A percentile compares a stretch with the other conserved stretches of the same genome.
phyloP scores from a whole-genome alignment of 2,329 filamentous ascomycete species.

The Pyrenophora tritici-repentis region DNA sequence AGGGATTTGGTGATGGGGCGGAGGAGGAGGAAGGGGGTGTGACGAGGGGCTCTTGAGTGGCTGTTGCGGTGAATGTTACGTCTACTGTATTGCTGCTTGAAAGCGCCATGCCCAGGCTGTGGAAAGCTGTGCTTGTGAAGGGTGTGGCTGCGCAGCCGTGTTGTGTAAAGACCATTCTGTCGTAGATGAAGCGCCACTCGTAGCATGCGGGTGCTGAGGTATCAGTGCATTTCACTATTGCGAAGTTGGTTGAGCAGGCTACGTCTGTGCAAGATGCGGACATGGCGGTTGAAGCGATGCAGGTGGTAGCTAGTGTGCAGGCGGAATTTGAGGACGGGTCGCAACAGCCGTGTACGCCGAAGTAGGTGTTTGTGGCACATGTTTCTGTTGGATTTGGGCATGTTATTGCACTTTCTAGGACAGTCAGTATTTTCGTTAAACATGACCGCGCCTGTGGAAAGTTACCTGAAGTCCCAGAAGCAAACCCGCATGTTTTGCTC shows the following conservation, averaged over 20 bases:
- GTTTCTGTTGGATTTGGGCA: constrained; percentile 30
- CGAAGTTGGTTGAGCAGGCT: constrained; percentile 29
- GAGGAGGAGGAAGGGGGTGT: background rate
- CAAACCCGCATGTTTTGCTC: constrained; percentile 38
- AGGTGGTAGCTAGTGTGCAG: constrained; percentile 40
- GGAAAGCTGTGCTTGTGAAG: constrained; percentile 26
- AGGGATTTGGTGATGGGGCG: background rate
- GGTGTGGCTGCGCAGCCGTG: constrained; percentile 33
- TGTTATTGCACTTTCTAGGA: constrained; percentile 35
- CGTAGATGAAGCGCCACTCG: constrained; percentile 35
- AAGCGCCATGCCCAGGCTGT: constrained; percentile 11
- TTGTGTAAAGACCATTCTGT: constrained; percentile 34
- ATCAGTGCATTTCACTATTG: constrained; percentile 38
- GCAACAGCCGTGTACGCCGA: constrained; percentile 44
- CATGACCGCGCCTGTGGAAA: background rate
- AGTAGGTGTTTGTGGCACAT: constrained; percentile 42
- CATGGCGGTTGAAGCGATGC: constrained; percentile 33
- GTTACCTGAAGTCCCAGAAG: constrained; percentile 35
- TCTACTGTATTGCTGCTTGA: background rate
- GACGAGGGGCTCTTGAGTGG: constrained; percentile 1
- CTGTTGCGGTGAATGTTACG: constrained; percentile 11
- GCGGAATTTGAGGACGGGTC: constrained; percentile 21
- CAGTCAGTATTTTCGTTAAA: constrained; percentile 10
- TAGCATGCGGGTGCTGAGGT: constrained; percentile 32
- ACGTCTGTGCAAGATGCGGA: constrained; percentile 33